Conservation (phyloP, 176 grass and related monocot genomes). For the Raddia guianensis region DNA sequence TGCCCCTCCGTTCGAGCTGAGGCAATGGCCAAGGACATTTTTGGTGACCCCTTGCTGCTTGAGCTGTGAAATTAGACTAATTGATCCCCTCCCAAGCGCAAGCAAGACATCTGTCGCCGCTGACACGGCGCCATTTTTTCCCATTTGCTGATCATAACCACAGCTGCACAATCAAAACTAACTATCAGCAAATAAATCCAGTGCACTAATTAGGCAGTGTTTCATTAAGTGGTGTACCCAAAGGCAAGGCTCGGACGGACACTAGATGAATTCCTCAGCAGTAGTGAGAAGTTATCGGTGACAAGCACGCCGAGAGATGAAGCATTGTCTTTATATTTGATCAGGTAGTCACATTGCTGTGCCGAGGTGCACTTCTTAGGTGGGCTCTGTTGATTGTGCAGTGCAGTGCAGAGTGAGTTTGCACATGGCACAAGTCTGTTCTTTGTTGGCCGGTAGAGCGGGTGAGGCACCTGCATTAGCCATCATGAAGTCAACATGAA, state of each 20-base stretch:
- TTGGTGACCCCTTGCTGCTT: constrained; percentile 40
- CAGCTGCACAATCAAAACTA: constrained; percentile 37
- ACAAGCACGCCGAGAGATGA: constrained; percentile 34
- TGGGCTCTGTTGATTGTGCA: constrained; percentile 16
- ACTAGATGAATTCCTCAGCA: neutral
- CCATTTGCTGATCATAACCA: constrained; percentile 53
- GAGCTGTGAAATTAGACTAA: constrained; percentile 50
- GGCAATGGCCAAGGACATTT: constrained; percentile 60
- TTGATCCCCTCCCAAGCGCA: constrained; percentile 50
- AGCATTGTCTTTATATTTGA: constrained; percentile 37
- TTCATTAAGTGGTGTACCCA: constrained; percentile 35
- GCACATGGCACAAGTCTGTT: constrained; percentile 50
- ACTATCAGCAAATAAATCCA: neutral
- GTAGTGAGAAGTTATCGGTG: constrained; percentile 39
- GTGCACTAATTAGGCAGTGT: neutral
- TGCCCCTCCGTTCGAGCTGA: constrained; percentile 45
- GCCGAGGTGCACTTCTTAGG: neutral
- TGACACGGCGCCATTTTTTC: neutral
- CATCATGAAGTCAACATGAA: neutral
- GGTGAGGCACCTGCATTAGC: constrained; percentile 47
- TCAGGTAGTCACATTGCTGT: constrained; percentile 45
- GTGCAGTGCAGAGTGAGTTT: constrained; percentile 32
- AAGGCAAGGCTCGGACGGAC: constrained; percentile 45
- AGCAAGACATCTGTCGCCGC: constrained; percentile 46
- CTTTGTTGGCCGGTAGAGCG: constrained; percentile 29